A percentile compares a stretch with the other conserved stretches of the same genome.
These are phyloP conservation scores for Venturia effusa DNA, from an alignment of 2,329 filamentous ascomycete species.

Conservation along the genomic window DNA sequence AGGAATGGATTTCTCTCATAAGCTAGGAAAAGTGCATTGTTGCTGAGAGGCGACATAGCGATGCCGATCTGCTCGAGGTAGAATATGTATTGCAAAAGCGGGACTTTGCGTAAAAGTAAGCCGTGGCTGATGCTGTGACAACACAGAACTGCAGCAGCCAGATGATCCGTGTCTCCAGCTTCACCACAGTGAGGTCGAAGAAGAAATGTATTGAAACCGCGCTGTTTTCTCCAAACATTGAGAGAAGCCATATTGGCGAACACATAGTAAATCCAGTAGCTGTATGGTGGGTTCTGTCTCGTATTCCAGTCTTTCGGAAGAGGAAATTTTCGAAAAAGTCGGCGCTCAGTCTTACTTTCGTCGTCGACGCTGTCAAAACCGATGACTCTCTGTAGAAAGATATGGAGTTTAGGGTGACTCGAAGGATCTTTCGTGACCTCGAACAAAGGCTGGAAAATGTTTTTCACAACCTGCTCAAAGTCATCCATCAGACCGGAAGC, in stretches of 20 bases:
- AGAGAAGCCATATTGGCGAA: conserved; percentile 90
- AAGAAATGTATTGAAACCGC: conserved; percentile 92
- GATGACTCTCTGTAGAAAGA: conserved; percentile 90
- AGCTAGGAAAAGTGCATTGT: conserved; percentile 91
- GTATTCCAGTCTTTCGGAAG: conserved; percentile 81
- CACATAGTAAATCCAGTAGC: conserved; percentile 97
- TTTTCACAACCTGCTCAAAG: conserved; percentile 82
- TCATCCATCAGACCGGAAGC: conserved; percentile 74
- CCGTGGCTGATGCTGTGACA: conserved; percentile 97
- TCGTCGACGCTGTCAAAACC: conserved; percentile 97
- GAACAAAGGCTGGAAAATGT: conserved; percentile 88
- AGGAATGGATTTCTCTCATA: conserved; percentile 96
- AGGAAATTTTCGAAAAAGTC: conserved; percentile 92
- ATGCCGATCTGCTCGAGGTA: conserved; percentile 97
- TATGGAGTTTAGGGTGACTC: conserved; percentile 82
- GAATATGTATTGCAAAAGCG: conserved; percentile 90
- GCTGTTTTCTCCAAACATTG: conserved; percentile 80
- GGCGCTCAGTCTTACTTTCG: conserved; percentile 90
- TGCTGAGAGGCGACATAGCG: conserved; percentile 97
- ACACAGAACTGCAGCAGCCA: conserved; percentile 82
- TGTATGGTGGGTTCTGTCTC: conserved; percentile 94
- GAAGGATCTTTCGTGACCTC: conserved; percentile 83
- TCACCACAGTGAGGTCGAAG: conserved; percentile 92
- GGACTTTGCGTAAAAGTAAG: conserved; percentile 83
- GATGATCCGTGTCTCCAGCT: conserved; percentile 90